Conservation (phyloP, 2,329 filamentous ascomycete species). For the Penicillium sp. region DNA sequence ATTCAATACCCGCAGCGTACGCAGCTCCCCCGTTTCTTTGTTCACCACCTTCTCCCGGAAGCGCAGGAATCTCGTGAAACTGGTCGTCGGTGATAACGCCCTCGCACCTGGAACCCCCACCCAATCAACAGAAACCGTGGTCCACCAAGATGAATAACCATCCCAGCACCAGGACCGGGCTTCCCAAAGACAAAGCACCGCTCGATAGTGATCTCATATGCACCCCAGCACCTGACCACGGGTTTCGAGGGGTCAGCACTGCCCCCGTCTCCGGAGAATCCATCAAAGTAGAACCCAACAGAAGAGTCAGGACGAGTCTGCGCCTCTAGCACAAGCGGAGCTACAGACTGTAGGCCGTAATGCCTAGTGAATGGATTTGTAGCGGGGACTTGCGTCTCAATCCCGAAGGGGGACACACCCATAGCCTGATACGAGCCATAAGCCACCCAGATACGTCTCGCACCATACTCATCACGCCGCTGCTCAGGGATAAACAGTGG, state of each 20-base stretch:
- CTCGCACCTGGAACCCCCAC: conserved; percentile 45
- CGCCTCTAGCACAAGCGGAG: conserved; percentile 40
- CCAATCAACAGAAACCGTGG: conserved; percentile 48
- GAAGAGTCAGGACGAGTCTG: conserved; percentile 34
- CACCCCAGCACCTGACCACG: conserved; percentile 35
- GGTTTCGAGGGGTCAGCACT: conserved; percentile 23
- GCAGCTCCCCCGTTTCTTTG: conserved; percentile 36
- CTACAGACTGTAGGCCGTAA: conserved; percentile 40
- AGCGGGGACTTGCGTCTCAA: conserved; percentile 42
- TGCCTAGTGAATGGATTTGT: conserved; percentile 27
- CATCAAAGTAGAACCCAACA: conserved; percentile 44
- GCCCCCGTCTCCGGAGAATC: conserved; percentile 24
- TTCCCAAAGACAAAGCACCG: conserved; percentile 50
- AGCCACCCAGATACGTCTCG: conserved; percentile 41
- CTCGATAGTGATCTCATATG: conserved; percentile 40
- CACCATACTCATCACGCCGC: conserved; percentile 47
- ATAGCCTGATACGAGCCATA: conserved; percentile 38
- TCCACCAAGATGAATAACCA: conserved; percentile 43
- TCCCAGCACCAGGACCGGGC: conserved; percentile 42
- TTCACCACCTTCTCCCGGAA: conserved; percentile 40
- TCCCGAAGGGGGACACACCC: conserved; percentile 41
- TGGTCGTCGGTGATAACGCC: conserved; percentile 30
- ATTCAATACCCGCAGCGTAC: conserved; percentile 40
- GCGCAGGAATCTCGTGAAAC: conserved; percentile 46
- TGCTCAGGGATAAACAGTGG: conserved; percentile 53